Conservation (phyloP, 2,329 filamentous ascomycete species). For the Rutstroemia sp. region DNA sequence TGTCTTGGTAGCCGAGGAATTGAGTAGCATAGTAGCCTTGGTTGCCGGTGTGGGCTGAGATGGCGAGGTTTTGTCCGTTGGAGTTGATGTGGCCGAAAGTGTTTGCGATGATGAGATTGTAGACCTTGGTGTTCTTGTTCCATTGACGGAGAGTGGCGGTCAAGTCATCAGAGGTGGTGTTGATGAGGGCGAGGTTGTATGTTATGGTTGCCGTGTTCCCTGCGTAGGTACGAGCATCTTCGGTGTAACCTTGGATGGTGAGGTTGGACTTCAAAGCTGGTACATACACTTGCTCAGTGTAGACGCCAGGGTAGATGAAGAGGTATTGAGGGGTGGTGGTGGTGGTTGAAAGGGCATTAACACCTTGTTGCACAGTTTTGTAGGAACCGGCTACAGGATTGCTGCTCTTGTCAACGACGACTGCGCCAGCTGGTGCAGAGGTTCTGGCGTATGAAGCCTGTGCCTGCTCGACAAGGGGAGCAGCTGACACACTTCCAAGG, state of each 20-base stretch:
- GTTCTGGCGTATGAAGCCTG: slow-evolving; percentile 25
- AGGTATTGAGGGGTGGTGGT: slow-evolving; percentile 40
- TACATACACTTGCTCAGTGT: slow-evolving; percentile 50
- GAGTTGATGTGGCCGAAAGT: slow-evolving; percentile 19
- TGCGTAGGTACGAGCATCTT: slow-evolving; percentile 37
- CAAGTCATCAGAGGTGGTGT: slow-evolving; percentile 36
- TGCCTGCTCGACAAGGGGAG: neutral
- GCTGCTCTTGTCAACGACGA: slow-evolving; percentile 36
- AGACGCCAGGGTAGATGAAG: slow-evolving; percentile 49
- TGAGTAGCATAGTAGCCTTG: slow-evolving; percentile 52
- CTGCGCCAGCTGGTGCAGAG: slow-evolving; percentile 37
- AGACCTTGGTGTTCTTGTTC: slow-evolving; percentile 44
- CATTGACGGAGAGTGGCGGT: slow-evolving; percentile 25
- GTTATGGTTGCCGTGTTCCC: slow-evolving; percentile 42
- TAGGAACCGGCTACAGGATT: slow-evolving; percentile 24
- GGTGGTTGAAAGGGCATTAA: slow-evolving; percentile 34
- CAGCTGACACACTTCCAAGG: neutral
- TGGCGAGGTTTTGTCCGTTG: slow-evolving; percentile 45
- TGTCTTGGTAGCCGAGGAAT: slow-evolving; percentile 51
- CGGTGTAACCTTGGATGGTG: slow-evolving; percentile 48
- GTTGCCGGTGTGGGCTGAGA: slow-evolving; percentile 42
- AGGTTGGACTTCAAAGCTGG: slow-evolving; percentile 38
- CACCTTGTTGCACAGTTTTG: slow-evolving; percentile 16
- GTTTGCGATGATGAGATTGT: slow-evolving; percentile 47
- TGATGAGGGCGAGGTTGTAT: slow-evolving; percentile 34